Conservation (phyloP, 2,329 filamentous ascomycete species). For the Biscogniauxia marginata region DNA sequence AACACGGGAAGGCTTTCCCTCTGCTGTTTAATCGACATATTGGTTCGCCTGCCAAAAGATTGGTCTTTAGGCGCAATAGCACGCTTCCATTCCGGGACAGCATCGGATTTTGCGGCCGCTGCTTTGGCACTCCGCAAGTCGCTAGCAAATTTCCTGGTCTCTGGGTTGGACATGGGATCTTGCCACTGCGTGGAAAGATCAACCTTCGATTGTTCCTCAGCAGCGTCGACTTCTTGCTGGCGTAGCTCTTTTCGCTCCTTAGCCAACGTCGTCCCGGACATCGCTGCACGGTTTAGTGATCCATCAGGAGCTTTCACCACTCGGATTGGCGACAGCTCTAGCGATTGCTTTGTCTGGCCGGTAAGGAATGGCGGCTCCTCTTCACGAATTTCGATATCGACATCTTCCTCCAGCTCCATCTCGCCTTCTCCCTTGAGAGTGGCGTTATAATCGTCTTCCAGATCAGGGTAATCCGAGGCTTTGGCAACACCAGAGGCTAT, state of each 20-base stretch:
- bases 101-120: conserved; percentile 59
- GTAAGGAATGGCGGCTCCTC: conserved; percentile 95
- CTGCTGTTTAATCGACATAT: conserved; percentile 92
- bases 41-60: conserved; percentile 81
- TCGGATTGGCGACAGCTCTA: conserved; percentile 91
- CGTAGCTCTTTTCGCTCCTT: conserved; percentile 88
- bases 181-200: conserved; percentile 92
- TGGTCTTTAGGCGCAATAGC: conserved; percentile 77
- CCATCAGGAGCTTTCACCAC: conserved; percentile 97
- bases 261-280: conserved; percentile 84
- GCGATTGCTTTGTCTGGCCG: conserved; percentile 92
- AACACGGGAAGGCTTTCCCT: conserved; percentile 86
- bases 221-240: conserved; percentile 81
- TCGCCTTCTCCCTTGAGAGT: conserved; percentile 82
- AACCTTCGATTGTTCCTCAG: conserved; percentile 73
- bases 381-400: conserved; percentile 94
- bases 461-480: conserved; percentile 88
- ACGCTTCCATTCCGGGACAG: conserved; percentile 89
- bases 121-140: conserved; percentile 71
- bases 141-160: conserved; percentile 83
- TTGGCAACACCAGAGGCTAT: conserved; percentile 94
- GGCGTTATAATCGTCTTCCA: conserved; percentile 91
- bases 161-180: conserved; percentile 88
- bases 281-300: conserved; percentile 94
- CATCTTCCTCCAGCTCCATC: conserved; percentile 91